Conservation (phyloP, 2,329 filamentous ascomycete species). For the Hypoxylon sp. region DNA sequence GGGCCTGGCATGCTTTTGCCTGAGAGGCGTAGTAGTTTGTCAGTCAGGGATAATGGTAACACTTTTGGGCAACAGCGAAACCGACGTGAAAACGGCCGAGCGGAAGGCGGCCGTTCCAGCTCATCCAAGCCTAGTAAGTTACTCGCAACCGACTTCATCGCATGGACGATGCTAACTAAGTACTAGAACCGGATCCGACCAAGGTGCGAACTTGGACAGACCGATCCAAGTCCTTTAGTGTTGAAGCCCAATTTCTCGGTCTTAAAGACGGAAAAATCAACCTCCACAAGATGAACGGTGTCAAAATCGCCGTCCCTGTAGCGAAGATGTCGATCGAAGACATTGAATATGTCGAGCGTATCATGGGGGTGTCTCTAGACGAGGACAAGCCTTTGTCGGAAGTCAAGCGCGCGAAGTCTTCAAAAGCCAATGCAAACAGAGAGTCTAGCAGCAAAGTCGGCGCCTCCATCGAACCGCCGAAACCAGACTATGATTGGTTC, state of each 20-base stretch:
- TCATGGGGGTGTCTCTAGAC: slow-evolving; percentile 90
- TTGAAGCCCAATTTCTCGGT: slow-evolving; percentile 96
- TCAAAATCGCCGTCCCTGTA: slow-evolving; percentile 97
- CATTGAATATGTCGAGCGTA: slow-evolving; percentile 91
- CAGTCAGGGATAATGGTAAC: slow-evolving; percentile 76
- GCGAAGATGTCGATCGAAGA: slow-evolving; percentile 96
- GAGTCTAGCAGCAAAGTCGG: slow-evolving; percentile 63
- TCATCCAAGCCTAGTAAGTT: slow-evolving; percentile 80
- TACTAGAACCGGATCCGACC: slow-evolving; percentile 81
- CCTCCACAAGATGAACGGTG: slow-evolving; percentile 96
- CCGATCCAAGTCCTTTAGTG: slow-evolving; percentile 94
- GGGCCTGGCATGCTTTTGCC: slow-evolving; percentile 82
- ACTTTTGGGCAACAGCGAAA: slow-evolving; percentile 79
- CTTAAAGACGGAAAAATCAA: slow-evolving; percentile 97
- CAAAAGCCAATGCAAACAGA: slow-evolving; percentile 52
- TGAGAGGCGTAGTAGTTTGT: slow-evolving; percentile 84
- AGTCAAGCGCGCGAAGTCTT: slow-evolving; percentile 72
- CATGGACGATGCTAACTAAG: slow-evolving; percentile 39
- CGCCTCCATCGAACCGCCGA: slow-evolving; percentile 73
- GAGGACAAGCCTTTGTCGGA: slow-evolving; percentile 95
- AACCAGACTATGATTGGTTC: slow-evolving; percentile 96
- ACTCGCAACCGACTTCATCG: neutral
- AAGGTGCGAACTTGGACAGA: slow-evolving; percentile 96
- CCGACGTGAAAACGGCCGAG: slow-evolving; percentile 76
- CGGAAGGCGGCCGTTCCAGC: slow-evolving; percentile 67